These are phyloP conservation scores for Alternaria atra DNA, from an alignment of 2,329 filamentous ascomycete genomes.

Conservation along the genomic window DNA sequence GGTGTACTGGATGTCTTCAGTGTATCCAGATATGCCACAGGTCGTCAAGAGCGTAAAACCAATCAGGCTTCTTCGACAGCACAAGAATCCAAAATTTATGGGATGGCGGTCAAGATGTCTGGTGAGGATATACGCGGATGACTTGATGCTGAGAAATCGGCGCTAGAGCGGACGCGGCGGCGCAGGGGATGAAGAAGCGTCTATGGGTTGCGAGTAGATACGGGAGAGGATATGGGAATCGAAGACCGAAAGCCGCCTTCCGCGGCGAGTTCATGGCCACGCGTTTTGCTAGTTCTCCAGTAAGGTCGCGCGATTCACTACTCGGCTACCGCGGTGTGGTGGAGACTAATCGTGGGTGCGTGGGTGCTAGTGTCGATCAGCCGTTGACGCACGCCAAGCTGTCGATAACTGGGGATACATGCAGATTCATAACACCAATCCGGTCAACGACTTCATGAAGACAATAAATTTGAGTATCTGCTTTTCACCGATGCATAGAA, in stretches of 20 bases:
- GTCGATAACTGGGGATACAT: conserved; percentile 1
- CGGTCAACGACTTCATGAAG: background rate
- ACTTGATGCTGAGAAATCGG: conserved; percentile 28
- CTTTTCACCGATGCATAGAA: background rate
- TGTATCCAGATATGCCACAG: no score
- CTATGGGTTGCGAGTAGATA: background rate
- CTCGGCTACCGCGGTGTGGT: conserved; percentile 10
- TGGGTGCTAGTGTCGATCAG: conserved; percentile 23
- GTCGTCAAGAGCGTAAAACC: background rate
- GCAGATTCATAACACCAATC: background rate
- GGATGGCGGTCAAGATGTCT: background rate
- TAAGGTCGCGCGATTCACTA: background rate
- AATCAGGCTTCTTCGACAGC: background rate
- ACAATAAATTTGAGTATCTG: background rate
- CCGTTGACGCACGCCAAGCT: conserved; percentile 24
- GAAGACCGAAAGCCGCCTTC: background rate
- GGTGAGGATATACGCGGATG: background rate
- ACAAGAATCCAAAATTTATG: background rate
- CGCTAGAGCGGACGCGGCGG: conserved; percentile 18
- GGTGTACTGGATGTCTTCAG: background rate
- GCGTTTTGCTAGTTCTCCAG: background rate
- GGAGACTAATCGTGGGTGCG: conserved; percentile 10
- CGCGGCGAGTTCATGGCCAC: background rate
- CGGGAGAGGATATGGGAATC: background rate
- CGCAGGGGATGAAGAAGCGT: conserved; percentile 5